Evolutionary conservation across 202 grass and related monocot species (phyloP), one percentile per base, ranked within the genome.

Genomic region (Zizania palustris): DNA sequence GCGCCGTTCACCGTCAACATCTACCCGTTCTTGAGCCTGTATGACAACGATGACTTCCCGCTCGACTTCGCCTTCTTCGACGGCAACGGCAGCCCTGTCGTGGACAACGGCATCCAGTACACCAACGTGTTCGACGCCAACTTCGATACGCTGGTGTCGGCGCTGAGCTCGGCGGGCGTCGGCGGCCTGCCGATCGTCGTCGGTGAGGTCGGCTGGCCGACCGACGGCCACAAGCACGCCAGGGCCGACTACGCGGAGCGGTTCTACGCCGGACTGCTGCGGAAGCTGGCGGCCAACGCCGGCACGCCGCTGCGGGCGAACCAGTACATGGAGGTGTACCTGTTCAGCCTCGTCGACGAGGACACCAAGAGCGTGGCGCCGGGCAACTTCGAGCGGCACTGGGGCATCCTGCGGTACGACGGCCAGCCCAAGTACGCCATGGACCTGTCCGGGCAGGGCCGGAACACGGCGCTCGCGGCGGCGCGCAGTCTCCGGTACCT

Each of bases 91-190:
- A 80, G 45, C 76, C 88, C 88, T 2, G 90, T 93, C 4, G 56
- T 81, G 11, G 93, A 93, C 79, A 78, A 67, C 28, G 80, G 73
- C 8, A 74, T 96, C 67, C 69, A 62, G 12, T 97, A 97, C 85
- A 93, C 86, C 40, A 97, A 97, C 83, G 88, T 97, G 62, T 97
- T 97, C 61, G 93, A 93, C 50, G 93, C 93, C 75, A 97, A 93
- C 78, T 93, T 81, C 39, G 91, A 97, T 41, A 96, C 93, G n/a
- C 81, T 96, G 7, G 57, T 96, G 35, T 92, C 89, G 5, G 89
- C 93, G 44, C 87, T 96, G 3, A 20, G 5, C 1, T 45, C 73
- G 0, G 67, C 74, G 3, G 88, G 90, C 41, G 54, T 73, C 4
- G 88, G 85, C 11, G 74, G 69, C 12, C 50, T 97, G 54, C 85